These are phyloP conservation scores for Aspergillus taichungensis DNA, from an alignment of 495 filamentous ascomycete genomes.

Conservation along the genomic window DNA sequence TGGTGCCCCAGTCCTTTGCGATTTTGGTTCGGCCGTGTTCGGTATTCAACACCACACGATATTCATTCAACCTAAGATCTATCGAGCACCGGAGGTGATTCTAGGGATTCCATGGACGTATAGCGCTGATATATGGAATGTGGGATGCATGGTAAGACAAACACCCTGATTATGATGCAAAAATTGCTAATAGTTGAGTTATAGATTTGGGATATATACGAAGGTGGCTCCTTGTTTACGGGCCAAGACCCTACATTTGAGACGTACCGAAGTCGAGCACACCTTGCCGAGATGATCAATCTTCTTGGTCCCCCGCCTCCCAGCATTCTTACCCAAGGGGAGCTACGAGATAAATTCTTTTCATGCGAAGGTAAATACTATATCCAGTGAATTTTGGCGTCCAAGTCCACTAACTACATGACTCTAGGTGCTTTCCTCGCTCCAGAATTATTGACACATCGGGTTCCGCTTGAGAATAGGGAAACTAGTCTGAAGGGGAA, in stretches of 20 bases:
- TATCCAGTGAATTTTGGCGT: neutral
- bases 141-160: conserved; percentile 35
- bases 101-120: conserved; percentile 29
- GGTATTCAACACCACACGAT: conserved; percentile 9
- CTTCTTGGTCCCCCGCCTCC: conserved; percentile 36
- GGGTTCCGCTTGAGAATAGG: conserved; percentile 23
- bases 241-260: conserved; percentile 14
- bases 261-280: conserved; percentile 29
- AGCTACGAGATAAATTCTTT: conserved; percentile 12
- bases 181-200: neutral
- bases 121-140: conserved; percentile 35
- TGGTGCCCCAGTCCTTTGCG: conserved; percentile 19
- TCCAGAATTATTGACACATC: conserved; percentile 5
- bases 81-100: conserved; percentile 36
- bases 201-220: conserved; percentile 26
- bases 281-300: conserved; percentile 33
- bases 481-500: conserved; percentile 13
- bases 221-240: conserved; percentile 19
- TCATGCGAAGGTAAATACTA: conserved; percentile 6
- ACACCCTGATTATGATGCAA: neutral
- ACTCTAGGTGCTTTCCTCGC: conserved; percentile 10
- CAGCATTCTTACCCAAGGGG: conserved; percentile 21
- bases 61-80: conserved; percentile 28
- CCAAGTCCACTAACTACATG: neutral
- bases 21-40: conserved; percentile 20